A percentile compares a stretch with the other conserved stretches of the same genome.
These are phyloP conservation scores for Alternaria burnsii DNA, from an alignment of 2,329 filamentous ascomycete species.

Conservation along the genomic window DNA sequence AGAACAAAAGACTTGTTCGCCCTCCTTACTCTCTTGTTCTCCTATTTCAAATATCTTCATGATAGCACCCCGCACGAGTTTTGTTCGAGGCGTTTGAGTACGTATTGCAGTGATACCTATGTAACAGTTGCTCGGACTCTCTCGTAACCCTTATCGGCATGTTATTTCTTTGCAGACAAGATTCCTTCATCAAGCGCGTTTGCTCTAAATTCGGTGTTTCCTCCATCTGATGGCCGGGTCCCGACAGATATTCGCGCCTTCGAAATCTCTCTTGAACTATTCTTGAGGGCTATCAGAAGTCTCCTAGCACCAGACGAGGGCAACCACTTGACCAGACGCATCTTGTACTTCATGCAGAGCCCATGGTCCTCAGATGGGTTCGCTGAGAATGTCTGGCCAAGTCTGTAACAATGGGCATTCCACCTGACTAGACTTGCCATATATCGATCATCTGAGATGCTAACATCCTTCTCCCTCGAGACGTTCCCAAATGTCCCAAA, in stretches of 20 bases:
- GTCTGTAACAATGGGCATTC: not conserved
- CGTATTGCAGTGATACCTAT: not conserved
- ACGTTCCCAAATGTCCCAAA: not conserved
- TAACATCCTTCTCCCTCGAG: too few relatives aligned
- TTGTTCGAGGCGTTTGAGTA: not conserved
- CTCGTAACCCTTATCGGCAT: not conserved
- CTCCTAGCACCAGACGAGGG: not conserved
- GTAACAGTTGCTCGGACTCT: not conserved
- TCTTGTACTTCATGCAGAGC: not conserved
- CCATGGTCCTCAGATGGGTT: not conserved
- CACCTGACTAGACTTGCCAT: not conserved
- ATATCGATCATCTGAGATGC: not conserved
- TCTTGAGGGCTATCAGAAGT: not conserved
- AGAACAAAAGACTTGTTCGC: not conserved
- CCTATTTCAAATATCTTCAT: not conserved
- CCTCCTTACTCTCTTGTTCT: not conserved
- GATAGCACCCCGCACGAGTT: not conserved
- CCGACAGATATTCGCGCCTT: not conserved
- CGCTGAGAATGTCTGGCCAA: not conserved
- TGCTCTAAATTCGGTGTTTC: not conserved
- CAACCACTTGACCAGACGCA: not conserved
- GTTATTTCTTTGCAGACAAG: not conserved
- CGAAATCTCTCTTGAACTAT: not conserved
- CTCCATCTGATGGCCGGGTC: not conserved
- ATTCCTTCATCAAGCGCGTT: not conserved